Percentiles rank a stretch among this genome's conserved stretches.
Evolutionary conservation across 192 early-diverging fungal species (phyloP).

Genomic region (Linderina pennispora): DNA sequence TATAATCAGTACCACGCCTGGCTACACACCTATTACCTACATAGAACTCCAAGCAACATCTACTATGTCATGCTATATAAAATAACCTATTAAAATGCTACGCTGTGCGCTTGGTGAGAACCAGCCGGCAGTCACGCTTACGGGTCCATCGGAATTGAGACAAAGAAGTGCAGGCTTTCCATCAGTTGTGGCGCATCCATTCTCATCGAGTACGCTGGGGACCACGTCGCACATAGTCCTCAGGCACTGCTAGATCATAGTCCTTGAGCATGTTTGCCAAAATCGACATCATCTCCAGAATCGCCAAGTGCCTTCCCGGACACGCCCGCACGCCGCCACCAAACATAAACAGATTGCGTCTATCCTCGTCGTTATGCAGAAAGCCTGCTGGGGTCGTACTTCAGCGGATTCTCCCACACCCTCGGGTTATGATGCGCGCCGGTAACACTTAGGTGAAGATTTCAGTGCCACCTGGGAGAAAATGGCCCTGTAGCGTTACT

Average conservation of each 20-base stretch:
- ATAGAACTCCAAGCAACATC: too few relatives aligned
- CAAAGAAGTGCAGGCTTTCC: slow-evolving; percentile 31
- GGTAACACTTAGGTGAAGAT: slow-evolving; percentile 22
- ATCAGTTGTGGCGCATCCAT: slow-evolving; percentile 35
- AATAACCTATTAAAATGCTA: too few relatives aligned
- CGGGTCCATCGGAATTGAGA: too few relatives aligned
- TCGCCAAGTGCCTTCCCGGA: slow-evolving; percentile 25
- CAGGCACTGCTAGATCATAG: slow-evolving; percentile 26
- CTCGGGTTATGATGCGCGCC: slow-evolving; percentile 25
- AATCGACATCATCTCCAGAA: slow-evolving; percentile 25
- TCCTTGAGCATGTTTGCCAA: slow-evolving; percentile 33
- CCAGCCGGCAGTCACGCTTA: too few relatives aligned
- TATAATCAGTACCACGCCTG: too few relatives aligned
- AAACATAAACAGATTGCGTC: slow-evolving; percentile 24
- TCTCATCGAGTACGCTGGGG: slow-evolving; percentile 22
- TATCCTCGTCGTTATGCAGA: slow-evolving; percentile 10
- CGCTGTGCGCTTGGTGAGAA: too few relatives aligned
- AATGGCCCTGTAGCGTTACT: slow-evolving; percentile 16
- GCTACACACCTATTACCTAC: too few relatives aligned
- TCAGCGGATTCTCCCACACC: slow-evolving; percentile 18
- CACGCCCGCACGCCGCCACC: slow-evolving; percentile 25
- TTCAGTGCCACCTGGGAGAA: slow-evolving; percentile 14
- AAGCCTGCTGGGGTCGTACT: slow-evolving; percentile 22
- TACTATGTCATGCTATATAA: too few relatives aligned
- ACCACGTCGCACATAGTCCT: slow-evolving; percentile 25